Conservation (phyloP, 2,329 filamentous ascomycete species). For the Stenocarpella maydis region DNA sequence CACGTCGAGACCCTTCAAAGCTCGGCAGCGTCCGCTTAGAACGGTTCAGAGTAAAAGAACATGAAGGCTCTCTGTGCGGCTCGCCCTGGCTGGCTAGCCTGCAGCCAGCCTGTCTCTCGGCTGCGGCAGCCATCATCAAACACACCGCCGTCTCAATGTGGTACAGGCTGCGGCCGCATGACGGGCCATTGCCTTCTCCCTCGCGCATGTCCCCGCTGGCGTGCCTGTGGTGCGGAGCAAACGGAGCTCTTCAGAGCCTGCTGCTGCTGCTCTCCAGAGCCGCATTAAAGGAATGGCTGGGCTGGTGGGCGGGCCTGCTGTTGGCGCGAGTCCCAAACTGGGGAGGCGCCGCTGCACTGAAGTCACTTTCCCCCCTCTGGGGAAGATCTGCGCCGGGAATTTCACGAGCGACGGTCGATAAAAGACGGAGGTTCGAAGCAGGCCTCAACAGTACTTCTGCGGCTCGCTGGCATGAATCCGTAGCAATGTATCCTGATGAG, state of each 20-base stretch:
- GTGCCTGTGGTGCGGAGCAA: conserved; percentile 19
- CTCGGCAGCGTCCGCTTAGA: conserved; percentile 12
- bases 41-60: not conserved
- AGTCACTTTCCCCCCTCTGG: not conserved
- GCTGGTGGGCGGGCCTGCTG: not conserved
- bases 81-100: not conserved
- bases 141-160: conserved; percentile 31
- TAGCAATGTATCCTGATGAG: too few relatives aligned
- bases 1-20: not conserved
- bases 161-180: conserved; percentile 25
- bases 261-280: conserved; percentile 23
- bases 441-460: not conserved
- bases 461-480: not conserved
- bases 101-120: not conserved
- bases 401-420: not conserved
- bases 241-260: not conserved
- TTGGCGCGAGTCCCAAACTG: not conserved
- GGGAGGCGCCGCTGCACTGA: not conserved
- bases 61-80: not conserved
- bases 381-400: not conserved
- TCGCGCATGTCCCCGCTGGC: conserved; percentile 18
- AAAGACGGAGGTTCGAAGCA: too few relatives aligned
- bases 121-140: conserved; percentile 10
- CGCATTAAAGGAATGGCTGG: conserved; percentile 36
- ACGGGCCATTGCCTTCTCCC: conserved; percentile 24